A percentile compares a stretch with the other conserved stretches of the same genome.
phyloP scores from a whole-genome alignment of 768 basidiomycete species.

The Neoboletus subvelutipes region DNA sequence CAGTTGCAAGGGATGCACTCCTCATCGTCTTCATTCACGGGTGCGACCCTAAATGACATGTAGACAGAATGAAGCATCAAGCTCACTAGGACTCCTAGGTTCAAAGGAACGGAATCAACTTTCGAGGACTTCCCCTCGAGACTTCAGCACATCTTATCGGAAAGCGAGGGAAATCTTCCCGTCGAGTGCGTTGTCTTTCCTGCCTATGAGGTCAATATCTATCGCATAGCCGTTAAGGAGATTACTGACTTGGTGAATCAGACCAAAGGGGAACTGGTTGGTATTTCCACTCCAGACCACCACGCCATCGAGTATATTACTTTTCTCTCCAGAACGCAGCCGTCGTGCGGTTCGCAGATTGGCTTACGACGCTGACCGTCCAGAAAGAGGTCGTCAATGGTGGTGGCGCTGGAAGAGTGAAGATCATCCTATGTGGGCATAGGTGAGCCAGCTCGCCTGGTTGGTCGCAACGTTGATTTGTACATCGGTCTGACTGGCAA shows the following conservation, averaged over 20 bases:
- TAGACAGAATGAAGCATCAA: background rate
- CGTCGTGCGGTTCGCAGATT: constrained; percentile 84
- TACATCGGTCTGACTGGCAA: background rate
- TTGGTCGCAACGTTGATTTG: background rate
- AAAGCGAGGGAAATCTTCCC: constrained; percentile 52
- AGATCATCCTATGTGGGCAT: constrained; percentile 87
- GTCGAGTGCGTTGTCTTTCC: constrained; percentile 86
- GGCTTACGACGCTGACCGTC: constrained; percentile 89
- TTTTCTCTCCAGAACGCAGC: constrained; percentile 60
- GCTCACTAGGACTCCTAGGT: constrained; percentile 32
- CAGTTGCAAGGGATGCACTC: constrained; percentile 43
- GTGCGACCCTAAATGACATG: constrained; percentile 36
- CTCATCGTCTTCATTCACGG: constrained; percentile 82
- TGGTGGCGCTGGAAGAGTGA: constrained; percentile 69
- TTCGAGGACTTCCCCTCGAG: constrained; percentile 79
- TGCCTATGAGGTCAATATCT: constrained; percentile 68
- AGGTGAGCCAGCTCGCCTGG: constrained; percentile 47
- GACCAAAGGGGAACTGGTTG: constrained; percentile 89
- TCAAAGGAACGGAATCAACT: constrained; percentile 65
- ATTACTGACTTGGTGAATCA: constrained; percentile 32
- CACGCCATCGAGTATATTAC: background rate
- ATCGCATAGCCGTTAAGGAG: constrained; percentile 1
- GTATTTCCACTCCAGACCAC: constrained; percentile 24
- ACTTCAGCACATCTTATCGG: constrained; percentile 71
- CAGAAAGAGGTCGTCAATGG: constrained; percentile 78